Base-by-base conservation (phyloP, 2,329 filamentous ascomycete species). In the Pezicula carpinea region DNA sequence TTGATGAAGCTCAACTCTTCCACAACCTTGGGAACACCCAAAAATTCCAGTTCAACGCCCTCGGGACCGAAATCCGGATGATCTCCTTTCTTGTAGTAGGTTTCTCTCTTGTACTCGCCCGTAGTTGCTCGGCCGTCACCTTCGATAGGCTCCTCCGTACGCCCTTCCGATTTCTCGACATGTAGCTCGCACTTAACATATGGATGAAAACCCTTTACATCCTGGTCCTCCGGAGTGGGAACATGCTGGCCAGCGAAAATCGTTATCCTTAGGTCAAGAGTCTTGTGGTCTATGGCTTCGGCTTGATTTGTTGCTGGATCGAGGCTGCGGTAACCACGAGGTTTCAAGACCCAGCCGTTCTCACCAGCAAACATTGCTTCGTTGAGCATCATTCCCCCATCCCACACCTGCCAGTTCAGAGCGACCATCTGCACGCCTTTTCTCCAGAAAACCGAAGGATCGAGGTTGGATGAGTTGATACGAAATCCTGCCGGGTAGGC, bases 311-410 rank as follows among this genome's bases (percentile, higher is more conserved):
- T 19, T 29, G 49, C 48, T 11, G 46, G 18, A 26, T 62, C 59
- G 21, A 29, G 31, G 29, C 71, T 73, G 49, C 82, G 83, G 64
- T 90, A 93, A 14, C 85, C 85, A 26, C 75, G 64, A 0, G 91
- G 90, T 67, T 96, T 96, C 51, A 93, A 74, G 2, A 91, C 81
- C 87, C 89, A 96, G 34, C 92, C 91, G 35, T 79, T 72, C 43
- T 87, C 85, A 8, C 82, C 87, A 2, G 82, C 78, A 66, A 96
- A 96, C 89, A 95, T 93, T 57, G 82, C 91, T 61, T 93, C 84
- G 62, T 96, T 96, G 13, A 96, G 77, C 92, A 96, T 96, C 84
- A 95, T 95, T 26, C 89, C 90, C 57, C 89, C 85, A 60, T 96
- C 90, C 66, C 87, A 83, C 51, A 83, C 85, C 66, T 97, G 91